A percentile compares a stretch with the other conserved stretches of the same genome.
Evolutionary conservation across 495 filamentous ascomycete species (phyloP).

Genomic region (Pyrenopolyporus hunteri): DNA sequence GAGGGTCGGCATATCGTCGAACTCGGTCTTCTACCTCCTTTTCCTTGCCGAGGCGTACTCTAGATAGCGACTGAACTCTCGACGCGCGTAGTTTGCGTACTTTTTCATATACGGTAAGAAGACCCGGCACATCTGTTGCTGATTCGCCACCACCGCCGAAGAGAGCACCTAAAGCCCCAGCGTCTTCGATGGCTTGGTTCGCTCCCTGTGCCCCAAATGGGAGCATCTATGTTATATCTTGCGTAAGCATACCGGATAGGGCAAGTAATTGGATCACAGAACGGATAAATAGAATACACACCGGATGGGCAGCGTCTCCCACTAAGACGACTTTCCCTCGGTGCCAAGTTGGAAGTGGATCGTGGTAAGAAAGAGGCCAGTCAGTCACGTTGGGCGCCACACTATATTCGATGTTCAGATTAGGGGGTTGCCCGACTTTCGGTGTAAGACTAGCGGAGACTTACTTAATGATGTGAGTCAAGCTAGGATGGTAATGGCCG

Average conservation of each 20-base stretch:
- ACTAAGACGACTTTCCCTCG: constrained; percentile 46
- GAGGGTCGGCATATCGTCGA: constrained; percentile 19
- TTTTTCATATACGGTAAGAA: background rate
- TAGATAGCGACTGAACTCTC: constrained; percentile 15
- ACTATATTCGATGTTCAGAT: constrained; percentile 4
- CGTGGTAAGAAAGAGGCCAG: constrained; percentile 50
- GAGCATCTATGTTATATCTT: constrained; percentile 15
- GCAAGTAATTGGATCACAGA: background rate
- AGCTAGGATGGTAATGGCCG: constrained; percentile 23
- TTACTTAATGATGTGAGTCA: constrained; percentile 30
- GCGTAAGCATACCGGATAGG: background rate
- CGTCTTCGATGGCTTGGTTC: constrained; percentile 22
- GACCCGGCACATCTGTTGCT: background rate
- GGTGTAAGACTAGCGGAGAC: background rate
- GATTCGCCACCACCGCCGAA: background rate
- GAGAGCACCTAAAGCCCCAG: constrained; percentile 9
- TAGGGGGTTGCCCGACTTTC: background rate
- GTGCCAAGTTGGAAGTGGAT: constrained; percentile 40
- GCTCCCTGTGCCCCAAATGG: constrained; percentile 23
- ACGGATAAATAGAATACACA: background rate
- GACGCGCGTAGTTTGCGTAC: constrained; percentile 13
- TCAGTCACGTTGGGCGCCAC: constrained; percentile 44
- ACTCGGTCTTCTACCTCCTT: constrained; percentile 12
- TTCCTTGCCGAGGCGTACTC: constrained; percentile 11
- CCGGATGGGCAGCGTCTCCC: constrained; percentile 55